phyloP scores from a whole-genome alignment of 208 protist genomes.

The Novymonas esmeraldas region DNA sequence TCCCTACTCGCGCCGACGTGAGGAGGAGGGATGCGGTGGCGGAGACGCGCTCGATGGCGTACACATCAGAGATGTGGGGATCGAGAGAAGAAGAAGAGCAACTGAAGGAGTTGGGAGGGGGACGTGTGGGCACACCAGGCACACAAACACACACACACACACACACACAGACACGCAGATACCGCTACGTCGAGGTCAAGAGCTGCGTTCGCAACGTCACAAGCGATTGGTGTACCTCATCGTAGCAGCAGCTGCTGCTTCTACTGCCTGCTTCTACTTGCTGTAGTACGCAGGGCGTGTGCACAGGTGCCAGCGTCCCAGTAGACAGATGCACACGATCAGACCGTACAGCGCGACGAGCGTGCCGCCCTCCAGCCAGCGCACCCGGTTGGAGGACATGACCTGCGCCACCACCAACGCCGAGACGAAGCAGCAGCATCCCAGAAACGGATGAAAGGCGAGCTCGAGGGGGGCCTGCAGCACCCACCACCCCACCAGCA shows the following conservation, averaged over 20 bases:
- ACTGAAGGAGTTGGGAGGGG: too few species aligned
- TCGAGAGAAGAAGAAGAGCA: too few species aligned
- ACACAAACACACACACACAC: background rate
- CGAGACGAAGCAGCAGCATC: conserved; percentile 54
- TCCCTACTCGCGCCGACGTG: too few species aligned
- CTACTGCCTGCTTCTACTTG: background rate
- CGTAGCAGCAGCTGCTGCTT: too few species aligned
- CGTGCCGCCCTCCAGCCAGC: conserved; percentile 70
- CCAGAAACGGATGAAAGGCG: conserved; percentile 67
- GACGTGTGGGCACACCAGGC: too few species aligned
- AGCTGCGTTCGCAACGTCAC: too few species aligned
- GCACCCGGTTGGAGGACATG: conserved; percentile 47
- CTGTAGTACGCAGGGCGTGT: background rate
- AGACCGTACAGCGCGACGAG: conserved; percentile 68
- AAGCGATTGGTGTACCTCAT: too few species aligned
- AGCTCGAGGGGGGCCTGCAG: conserved; percentile 52
- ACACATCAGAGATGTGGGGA: too few species aligned
- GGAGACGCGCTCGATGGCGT: too few species aligned
- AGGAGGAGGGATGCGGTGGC: too few species aligned
- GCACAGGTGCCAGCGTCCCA: conserved; percentile 50
- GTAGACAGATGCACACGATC: conserved; percentile 37
- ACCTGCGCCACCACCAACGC: conserved; percentile 62
- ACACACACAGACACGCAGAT: conserved; percentile 2
- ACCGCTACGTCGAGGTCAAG: too few species aligned
- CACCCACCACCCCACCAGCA: conserved; percentile 28